Base-by-base conservation (phyloP, 208 protist species). In the Trypanosomatidae sp. region DNA sequence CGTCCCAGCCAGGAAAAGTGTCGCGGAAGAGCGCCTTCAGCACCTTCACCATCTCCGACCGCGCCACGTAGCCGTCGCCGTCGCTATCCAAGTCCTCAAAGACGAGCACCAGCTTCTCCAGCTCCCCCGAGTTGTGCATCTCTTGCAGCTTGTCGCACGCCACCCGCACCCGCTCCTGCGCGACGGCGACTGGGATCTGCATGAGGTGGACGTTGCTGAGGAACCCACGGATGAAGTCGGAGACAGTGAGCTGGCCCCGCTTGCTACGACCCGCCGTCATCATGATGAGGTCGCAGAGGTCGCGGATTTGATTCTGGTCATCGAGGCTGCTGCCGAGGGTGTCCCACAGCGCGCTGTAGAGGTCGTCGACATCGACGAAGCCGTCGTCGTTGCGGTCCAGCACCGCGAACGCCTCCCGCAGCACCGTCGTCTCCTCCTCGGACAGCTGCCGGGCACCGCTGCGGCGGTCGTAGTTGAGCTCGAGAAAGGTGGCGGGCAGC, bases 361-460 rank as follows among this genome's bases (percentile, higher is more conserved):
- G 80, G 66, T 93, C 89, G 8, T 66, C 59, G 33, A 84, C 77
- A 62, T 91, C 84, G 22, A 95, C 73, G 71, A 77, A 91, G 55
- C 91, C 91, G 73, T 95, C 91, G 60, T 87, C 59, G 79, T 95
- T 83, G 69, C 76, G 92, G 74, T 95, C 91, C 47, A 95, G 76
- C 1, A 89, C 83, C 7, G 77, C 79, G 76, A 95, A 95, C 3
- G 91, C 91, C 55, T 91, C 78, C 28, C 74, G 81, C 46, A 95
- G 71, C 53, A 91, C 82, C 13, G 86, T 76, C 52, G 79, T 71
- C 72, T 95, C 91, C 19, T 89, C 88, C 12, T 86, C 77, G 19
- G 88, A 81, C 17, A 92, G 74, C 73, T 89, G 76, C 25, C 87
- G 82, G 19, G 80, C 80, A 4, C 49, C n/a, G n/a, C n/a, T n/a